A percentile compares a stretch with the other conserved stretches of the same genome.
Conservation (phyloP, 2,329 filamentous ascomycete genomes). For the Colletotrichum gigasporum region DNA sequence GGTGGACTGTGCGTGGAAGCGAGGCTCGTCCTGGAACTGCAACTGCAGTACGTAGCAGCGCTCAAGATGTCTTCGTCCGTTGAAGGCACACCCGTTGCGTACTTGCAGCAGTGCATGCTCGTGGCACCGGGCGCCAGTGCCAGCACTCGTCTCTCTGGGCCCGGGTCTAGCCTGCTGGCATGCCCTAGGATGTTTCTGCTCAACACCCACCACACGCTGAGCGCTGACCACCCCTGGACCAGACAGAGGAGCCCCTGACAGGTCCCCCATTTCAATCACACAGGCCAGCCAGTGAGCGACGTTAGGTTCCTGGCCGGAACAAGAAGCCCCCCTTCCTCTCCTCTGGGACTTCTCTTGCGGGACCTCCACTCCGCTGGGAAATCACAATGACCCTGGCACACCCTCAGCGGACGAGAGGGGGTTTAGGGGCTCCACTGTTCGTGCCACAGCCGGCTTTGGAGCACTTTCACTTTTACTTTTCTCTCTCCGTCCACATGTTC, state of each 20-base stretch:
- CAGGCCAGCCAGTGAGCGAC: conserved; percentile 14
- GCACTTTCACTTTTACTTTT: background rate
- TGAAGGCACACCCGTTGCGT: background rate
- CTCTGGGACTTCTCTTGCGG: background rate
- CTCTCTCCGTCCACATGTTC: background rate
- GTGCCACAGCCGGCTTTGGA: conserved; percentile 20
- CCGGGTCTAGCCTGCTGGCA: background rate
- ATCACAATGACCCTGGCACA: conserved; percentile 6
- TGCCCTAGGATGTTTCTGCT: background rate
- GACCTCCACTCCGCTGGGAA: background rate
- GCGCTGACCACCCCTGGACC: conserved; percentile 1
- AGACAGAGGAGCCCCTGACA: conserved; percentile 9
- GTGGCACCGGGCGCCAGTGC: too few species aligned
- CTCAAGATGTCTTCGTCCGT: too few species aligned
- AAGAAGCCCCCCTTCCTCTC: background rate
- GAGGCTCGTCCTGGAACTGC: too few species aligned
- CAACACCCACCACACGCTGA: background rate
- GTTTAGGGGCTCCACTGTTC: conserved; percentile 8
- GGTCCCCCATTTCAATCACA: background rate
- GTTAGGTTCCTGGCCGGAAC: conserved; percentile 10
- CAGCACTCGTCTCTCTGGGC: background rate
- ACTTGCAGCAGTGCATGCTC: background rate
- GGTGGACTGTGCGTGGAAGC: background rate
- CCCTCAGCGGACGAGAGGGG: background rate
- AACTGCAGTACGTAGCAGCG: too few species aligned